Conservation (phyloP, 2,329 filamentous ascomycete species). For the Beauveria bassiana region DNA sequence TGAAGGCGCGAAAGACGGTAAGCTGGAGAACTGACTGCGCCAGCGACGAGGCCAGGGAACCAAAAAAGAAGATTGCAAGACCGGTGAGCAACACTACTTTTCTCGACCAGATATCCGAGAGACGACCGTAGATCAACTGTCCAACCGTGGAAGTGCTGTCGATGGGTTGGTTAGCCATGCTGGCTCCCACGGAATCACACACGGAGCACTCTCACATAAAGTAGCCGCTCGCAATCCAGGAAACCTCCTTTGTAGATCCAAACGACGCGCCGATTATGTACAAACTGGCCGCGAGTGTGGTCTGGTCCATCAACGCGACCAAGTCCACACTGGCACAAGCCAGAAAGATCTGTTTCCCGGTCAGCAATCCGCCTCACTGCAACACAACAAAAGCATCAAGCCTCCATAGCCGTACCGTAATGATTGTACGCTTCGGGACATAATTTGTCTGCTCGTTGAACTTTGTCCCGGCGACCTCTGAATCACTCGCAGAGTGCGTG, state of each 20-base stretch:
- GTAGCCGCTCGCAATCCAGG: slow-evolving; percentile 49
- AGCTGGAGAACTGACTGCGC: slow-evolving; percentile 32
- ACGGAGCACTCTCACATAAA: slow-evolving; percentile 35
- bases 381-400: too few species aligned
- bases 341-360: slow-evolving; percentile 40
- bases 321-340: slow-evolving; percentile 49
- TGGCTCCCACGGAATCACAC: too few species aligned
- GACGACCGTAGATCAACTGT: slow-evolving; percentile 37
- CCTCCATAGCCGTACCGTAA: slow-evolving; percentile 32
- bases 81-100: slow-evolving; percentile 32
- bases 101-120: slow-evolving; percentile 40
- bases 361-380: slow-evolving; percentile 10
- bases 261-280: slow-evolving; percentile 46
- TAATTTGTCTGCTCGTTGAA: slow-evolving; percentile 52
- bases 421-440: slow-evolving; percentile 41
- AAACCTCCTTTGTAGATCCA: slow-evolving; percentile 39
- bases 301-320: slow-evolving; percentile 50
- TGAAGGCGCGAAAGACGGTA: slow-evolving; percentile 33
- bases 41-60: slow-evolving; percentile 36
- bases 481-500: slow-evolving; percentile 8
- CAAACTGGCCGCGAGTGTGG: slow-evolving; percentile 46
- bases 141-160: slow-evolving; percentile 36
- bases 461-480: slow-evolving; percentile 18
- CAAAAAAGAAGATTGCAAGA: slow-evolving; percentile 34
- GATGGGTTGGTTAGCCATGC: not conserved